Conservation (phyloP, 148 eudicot species). For the Amaranthus hypochondriacus region DNA sequence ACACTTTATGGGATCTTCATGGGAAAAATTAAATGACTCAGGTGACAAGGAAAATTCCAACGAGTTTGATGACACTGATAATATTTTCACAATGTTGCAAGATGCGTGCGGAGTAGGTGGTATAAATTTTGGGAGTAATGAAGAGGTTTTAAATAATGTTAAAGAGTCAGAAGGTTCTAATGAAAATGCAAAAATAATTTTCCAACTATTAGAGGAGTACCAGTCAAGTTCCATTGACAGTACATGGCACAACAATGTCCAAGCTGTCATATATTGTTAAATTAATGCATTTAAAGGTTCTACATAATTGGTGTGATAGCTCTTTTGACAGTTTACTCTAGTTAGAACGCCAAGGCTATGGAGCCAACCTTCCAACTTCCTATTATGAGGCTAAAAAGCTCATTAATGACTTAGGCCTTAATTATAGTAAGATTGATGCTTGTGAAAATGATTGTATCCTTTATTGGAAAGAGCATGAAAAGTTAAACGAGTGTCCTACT, state of each 20-base stretch:
- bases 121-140: neutral
- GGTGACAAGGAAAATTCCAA: neutral
- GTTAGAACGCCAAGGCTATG: no score
- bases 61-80: neutral
- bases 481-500: no score
- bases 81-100: conserved; percentile 7
- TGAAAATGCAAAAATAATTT: neutral
- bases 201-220: conserved; percentile 3
- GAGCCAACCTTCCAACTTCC: no score
- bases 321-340: no score
- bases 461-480: neutral
- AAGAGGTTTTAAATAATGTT: no score
- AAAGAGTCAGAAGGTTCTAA: neutral
- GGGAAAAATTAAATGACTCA: neutral
- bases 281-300: no score
- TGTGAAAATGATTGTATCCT: conserved; percentile 16
- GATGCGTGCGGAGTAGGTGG: conserved; percentile 7
- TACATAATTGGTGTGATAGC: no score
- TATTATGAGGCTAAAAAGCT: no score
- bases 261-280: no score
- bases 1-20: neutral
- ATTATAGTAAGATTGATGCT: conserved; percentile 22
- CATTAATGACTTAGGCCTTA: no score
- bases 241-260: conserved; percentile 8
- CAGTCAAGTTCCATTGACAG: conserved; percentile 1